Conservation (phyloP, 495 filamentous ascomycete species). For the Penicillium robsamsonii region DNA sequence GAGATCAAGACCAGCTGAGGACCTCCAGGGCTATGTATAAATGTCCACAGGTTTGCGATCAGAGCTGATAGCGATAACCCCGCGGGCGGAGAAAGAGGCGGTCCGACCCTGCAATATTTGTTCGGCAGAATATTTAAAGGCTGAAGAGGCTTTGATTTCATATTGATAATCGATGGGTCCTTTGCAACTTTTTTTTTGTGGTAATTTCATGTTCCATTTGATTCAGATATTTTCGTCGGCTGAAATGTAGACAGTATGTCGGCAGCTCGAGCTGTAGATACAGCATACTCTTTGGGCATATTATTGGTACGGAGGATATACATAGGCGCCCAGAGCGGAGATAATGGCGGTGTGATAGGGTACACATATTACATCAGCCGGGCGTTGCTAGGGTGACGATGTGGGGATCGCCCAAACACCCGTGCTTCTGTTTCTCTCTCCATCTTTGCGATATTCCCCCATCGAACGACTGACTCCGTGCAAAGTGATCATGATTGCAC, state of each 20-base stretch:
- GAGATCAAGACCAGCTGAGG: background rate
- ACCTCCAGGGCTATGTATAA: constrained; percentile 6
- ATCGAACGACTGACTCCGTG: constrained; percentile 12
- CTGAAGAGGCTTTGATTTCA: background rate
- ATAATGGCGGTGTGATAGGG: background rate
- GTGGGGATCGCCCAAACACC: constrained; percentile 32
- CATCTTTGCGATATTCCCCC: constrained; percentile 18
- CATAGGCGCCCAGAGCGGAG: background rate
- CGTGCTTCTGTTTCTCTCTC: constrained; percentile 16
- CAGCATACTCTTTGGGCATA: background rate
- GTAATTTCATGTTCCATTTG: background rate
- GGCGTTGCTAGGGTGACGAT: constrained; percentile 41
- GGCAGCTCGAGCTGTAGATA: background rate
- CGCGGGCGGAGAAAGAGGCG: constrained; percentile 42
- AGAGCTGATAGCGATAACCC: constrained; percentile 30
- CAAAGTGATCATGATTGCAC: constrained; percentile 14
- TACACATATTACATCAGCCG: constrained; percentile 1
- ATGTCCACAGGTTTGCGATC: background rate
- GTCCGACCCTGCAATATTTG: constrained; percentile 22
- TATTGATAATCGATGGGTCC: background rate
- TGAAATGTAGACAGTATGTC: background rate
- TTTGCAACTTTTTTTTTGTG: background rate
- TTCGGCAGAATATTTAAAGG: constrained; percentile 1
- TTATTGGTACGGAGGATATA: background rate
- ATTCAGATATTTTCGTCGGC: background rate